Evolutionary conservation across 140 eudicot genomes (phyloP).

Genomic region (Senecio squalidus): DNA sequence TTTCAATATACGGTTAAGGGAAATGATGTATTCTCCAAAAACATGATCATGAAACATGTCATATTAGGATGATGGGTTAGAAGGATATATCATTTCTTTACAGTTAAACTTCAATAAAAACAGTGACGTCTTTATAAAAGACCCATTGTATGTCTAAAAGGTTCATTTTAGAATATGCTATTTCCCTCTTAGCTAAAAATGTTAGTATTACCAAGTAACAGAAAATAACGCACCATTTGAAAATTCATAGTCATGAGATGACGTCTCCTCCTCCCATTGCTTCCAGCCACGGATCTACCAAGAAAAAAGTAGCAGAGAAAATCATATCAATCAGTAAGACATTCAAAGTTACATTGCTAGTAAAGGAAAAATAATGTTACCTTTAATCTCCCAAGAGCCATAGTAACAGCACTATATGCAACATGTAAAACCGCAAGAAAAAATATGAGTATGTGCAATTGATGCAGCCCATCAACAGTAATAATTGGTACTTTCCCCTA

Average conservation of each 20-base stretch:
- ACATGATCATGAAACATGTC: no score
- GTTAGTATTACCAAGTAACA: neutral
- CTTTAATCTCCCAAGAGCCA: slow-evolving; percentile 1
- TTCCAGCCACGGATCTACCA: neutral
- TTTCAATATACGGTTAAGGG: no score
- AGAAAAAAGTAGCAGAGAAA: neutral
- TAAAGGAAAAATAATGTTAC: neutral
- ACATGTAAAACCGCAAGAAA: neutral
- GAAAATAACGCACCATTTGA: slow-evolving; percentile 48
- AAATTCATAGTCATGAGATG: slow-evolving; percentile 38
- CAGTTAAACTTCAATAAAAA: neutral
- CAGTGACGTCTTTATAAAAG: neutral
- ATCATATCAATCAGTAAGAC: neutral
- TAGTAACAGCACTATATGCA: neutral
- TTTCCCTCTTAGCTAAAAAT: neutral
- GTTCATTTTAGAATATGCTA: neutral
- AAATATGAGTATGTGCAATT: slow-evolving; percentile 37
- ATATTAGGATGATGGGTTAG: no score
- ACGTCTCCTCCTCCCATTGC: slow-evolving; percentile 2
- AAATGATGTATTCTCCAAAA: no score
- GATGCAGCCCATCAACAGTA: slow-evolving; percentile 77
- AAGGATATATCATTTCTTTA: neutral
- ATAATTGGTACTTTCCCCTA: slow-evolving; percentile 68
- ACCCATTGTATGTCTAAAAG: neutral
- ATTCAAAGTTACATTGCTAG: neutral